These are phyloP conservation scores for Gonapodya sp. DNA, from an alignment of 192 early-diverging fungal species.

Conservation along the genomic window DNA sequence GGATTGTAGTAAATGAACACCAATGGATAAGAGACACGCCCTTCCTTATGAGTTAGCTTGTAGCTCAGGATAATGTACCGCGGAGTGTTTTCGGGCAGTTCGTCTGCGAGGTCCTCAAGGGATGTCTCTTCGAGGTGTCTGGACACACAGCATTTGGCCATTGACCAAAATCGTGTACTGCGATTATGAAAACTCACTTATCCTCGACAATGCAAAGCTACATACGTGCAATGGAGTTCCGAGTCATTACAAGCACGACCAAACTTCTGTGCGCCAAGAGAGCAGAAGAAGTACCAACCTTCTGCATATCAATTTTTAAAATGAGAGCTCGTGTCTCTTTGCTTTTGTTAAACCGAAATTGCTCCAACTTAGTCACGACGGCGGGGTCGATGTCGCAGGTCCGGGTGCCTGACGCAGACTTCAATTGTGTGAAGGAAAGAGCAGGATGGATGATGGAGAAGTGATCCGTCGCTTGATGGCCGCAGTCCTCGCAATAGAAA, in stretches of 20 bases:
- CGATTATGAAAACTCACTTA: not conserved
- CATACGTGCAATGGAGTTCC: not conserved
- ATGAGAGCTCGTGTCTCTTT: not conserved
- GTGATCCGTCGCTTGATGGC: not conserved
- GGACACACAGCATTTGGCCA: too few species aligned
- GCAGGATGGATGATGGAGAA: not conserved
- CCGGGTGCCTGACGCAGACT: not conserved
- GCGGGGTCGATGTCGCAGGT: conserved; percentile 6
- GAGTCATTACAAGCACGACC: not conserved
- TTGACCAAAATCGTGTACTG: not conserved
- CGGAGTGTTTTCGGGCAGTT: not conserved
- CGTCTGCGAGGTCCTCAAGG: not conserved
- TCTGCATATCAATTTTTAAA: conserved; percentile 2
- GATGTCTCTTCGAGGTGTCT: not conserved
- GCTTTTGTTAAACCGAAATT: not conserved
- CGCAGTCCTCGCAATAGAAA: not conserved
- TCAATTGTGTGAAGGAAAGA: not conserved
- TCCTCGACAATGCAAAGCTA: conserved; percentile 1
- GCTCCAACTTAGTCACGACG: not conserved
- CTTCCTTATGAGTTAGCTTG: not conserved
- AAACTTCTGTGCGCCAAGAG: too few species aligned
- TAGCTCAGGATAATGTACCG: not conserved
- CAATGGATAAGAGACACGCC: not conserved
- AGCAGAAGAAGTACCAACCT: too few species aligned
- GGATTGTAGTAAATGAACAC: conserved; percentile 9